These are phyloP conservation scores for Letharia columbiana DNA, from an alignment of 495 filamentous ascomycete genomes.

Conservation along the genomic window DNA sequence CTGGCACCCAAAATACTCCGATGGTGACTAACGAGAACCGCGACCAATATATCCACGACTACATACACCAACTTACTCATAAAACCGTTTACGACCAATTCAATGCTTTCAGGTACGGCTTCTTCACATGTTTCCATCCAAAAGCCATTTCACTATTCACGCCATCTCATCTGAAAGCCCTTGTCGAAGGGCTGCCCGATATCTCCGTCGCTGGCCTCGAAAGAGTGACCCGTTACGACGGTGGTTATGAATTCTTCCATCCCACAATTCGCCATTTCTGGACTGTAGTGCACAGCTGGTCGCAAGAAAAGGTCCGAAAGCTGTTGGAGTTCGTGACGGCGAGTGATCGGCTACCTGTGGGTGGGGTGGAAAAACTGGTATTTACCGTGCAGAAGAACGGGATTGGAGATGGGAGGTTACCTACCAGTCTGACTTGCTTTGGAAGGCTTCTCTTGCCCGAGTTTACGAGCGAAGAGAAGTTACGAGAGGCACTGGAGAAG, in stretches of 20 bases:
- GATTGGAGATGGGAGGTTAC: conserved; percentile 51
- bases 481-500: conserved; percentile 65
- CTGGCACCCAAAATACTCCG: background rate
- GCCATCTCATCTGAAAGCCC: conserved; percentile 56
- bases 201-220: conserved; percentile 68
- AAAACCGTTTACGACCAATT: conserved; percentile 70
- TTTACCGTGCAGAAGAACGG: conserved; percentile 81
- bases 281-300: conserved; percentile 50
- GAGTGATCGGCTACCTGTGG: conserved; percentile 80
- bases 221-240: conserved; percentile 62
- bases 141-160: conserved; percentile 64
- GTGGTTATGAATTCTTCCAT: conserved; percentile 61
- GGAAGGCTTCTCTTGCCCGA: conserved; percentile 77
- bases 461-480: conserved; percentile 57
- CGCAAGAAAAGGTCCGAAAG: conserved; percentile 54
- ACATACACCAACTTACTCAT: conserved; percentile 76
- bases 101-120: conserved; percentile 73
- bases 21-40: conserved; percentile 72
- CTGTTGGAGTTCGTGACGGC: conserved; percentile 93
- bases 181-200: conserved; percentile 73
- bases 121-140: conserved; percentile 63
- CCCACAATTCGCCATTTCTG: conserved; percentile 72
- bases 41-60: conserved; percentile 71
- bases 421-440: conserved; percentile 83
- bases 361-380: conserved; percentile 65